Evolutionary conservation across 148 eudicot genomes (phyloP), one percentile per base, ranked within the genome.

Genomic region (Cornus controversa): DNA sequence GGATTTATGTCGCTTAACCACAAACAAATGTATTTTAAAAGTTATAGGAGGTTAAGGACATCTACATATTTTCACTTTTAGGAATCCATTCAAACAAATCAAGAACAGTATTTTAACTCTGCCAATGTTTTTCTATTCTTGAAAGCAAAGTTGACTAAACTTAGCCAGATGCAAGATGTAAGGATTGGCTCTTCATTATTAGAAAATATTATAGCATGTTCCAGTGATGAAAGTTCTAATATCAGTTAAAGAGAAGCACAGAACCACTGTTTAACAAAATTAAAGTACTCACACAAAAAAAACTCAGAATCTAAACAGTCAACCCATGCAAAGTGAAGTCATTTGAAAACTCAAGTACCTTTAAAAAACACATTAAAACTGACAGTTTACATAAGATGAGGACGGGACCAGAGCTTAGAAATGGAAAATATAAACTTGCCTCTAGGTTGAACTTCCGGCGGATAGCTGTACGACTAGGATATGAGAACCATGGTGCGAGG

Each of bases 401-500:
- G 1, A 66, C 10, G 18, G 27, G 25, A 2, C 24, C 24, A 68
- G 71, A 31, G 23, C 64, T 60, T 8, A 31, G 47, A 74, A 40
- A 74, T 22, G 14, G 28, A 67, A 68, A 42, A 42, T 40, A 22
- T 3, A 0, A 8, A 78, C 91, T 80, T 80, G 80, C 98, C 93
- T 91, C 87, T 53, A 94, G 86, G 79, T 94, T 94, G 77, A 94
- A 94, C 80, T 80, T 91, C 47, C 86, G 85, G 54, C 98, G 96
- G 60, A 93, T 80, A 64, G 96, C 91, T 36, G 94, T 89, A 75
- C 98, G 96, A 62, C 71, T 84, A 27, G 84, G 79, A 83, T 90
- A 90, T 45, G 98, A 94, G 82, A 91, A 83, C 87, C 94, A 91
- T 6, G 96, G 98, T 58, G 96, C 96, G 78, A 94, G 76, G 78